Conservation (phyloP, 139 green algal species). For the Chlamydomonas sp. region DNA sequence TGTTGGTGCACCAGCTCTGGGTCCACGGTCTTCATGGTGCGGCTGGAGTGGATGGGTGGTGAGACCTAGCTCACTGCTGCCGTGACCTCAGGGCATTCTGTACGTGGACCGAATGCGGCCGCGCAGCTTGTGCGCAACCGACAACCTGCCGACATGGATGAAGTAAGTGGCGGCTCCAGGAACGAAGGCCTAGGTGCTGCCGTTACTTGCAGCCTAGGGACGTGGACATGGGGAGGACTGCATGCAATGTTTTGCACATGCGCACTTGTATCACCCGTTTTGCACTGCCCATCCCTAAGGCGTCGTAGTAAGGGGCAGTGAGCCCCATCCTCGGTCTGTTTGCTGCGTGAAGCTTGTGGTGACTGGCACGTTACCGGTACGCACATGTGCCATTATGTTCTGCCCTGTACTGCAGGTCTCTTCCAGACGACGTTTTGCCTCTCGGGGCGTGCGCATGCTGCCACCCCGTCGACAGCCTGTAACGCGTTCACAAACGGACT, state of each 20-base stretch:
- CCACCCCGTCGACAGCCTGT: background rate
- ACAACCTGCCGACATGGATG: slow-evolving; percentile 18
- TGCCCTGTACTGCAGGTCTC: background rate
- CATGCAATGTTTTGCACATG: too few relatives aligned
- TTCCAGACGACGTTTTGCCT: background rate
- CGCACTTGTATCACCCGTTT: too few relatives aligned
- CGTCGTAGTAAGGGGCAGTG: too few relatives aligned
- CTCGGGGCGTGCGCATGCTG: slow-evolving; percentile 17
- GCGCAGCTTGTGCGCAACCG: background rate
- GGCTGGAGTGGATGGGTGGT: background rate
- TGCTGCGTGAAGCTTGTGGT: background rate
- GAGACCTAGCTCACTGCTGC: background rate
- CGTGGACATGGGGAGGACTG: background rate
- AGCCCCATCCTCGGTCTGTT: too few relatives aligned
- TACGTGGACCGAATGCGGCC: slow-evolving; percentile 27
- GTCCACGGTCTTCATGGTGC: background rate
- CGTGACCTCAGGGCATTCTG: background rate
- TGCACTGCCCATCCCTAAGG: too few relatives aligned
- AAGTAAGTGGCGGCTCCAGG: background rate
- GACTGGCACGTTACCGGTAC: too few relatives aligned
- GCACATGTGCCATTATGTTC: background rate
- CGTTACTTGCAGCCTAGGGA: too few relatives aligned
- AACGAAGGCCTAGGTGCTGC: background rate
- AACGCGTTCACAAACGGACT: background rate
- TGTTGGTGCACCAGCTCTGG: background rate